Base-by-base conservation (phyloP, 768 basidiomycete species). In the Termitomyces sp. region DNA sequence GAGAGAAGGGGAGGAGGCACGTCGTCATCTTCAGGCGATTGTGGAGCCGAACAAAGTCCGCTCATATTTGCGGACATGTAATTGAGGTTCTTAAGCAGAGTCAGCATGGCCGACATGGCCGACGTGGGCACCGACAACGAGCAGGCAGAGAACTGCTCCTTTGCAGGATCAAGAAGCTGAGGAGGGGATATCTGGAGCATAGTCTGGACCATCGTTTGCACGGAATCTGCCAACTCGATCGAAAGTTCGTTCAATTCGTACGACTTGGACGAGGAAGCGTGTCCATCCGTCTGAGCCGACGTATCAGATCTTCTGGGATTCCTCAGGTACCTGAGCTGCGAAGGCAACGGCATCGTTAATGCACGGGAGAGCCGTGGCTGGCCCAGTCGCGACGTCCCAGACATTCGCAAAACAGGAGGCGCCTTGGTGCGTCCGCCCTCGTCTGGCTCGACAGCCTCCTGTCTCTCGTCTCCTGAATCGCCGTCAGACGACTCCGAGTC, bases 71-170 rank as follows among this genome's bases (percentile, higher is more conserved):
- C 91, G 5, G 92, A 92, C 62, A 97, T 83, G 66, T 91, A 96
- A 69, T 96, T 96, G 62, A 98, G 82, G 62, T 88, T 90, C 74
- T 94, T 93, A 91, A 97, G 92, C 39, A 88, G 82, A 18, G 91
- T 92, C 69, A 97, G 83, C 69, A 98, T 79, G 39, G 92, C 91
- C 18, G 91, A 90, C 71, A 98, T 80, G 62, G 88, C 92, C 6
- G 93, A 83, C 0, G 90, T 90, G 10, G 94, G 95, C 44, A 97
- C 83, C 37, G 91, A 86, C 26, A 98, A 72, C 2, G 93, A 83
- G 69, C 92, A 96, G 26, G 92, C 88, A 1, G 94, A 89, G 66
- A 94, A 90, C 68, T 94, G 94, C 67, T 98, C 94, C 70, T 91
- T 95, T 2, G 89, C 87, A n/a, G 90, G 85, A 68, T 97, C 94